A percentile compares a stretch with the other conserved stretches of the same genome.
These are phyloP conservation scores for Aulographum hederae DNA, from an alignment of 2,329 filamentous ascomycete species.

Conservation along the genomic window DNA sequence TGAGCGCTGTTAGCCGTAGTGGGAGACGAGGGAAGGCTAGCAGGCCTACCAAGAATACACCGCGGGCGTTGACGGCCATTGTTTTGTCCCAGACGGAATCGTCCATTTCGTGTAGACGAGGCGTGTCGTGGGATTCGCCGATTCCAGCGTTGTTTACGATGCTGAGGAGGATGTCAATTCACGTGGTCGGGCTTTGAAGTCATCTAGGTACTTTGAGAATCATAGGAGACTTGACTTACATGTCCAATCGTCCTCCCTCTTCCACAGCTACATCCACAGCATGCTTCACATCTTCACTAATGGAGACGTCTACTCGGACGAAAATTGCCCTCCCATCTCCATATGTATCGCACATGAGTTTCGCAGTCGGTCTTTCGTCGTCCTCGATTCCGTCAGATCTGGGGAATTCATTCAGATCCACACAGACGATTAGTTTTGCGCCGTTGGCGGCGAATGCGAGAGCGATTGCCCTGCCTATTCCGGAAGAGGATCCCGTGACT, in stretches of 20 bases:
- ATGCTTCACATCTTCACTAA: not conserved
- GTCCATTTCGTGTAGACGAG: not conserved
- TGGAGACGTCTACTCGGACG: not conserved
- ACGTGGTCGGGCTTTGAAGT: not conserved
- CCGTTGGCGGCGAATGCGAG: not conserved
- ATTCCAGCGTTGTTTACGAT: constrained; percentile 1
- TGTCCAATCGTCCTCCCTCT: not conserved
- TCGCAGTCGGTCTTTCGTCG: not conserved
- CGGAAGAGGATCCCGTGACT: not conserved
- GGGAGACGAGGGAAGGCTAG: no score
- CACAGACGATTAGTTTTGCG: not conserved
- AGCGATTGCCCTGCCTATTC: not conserved
- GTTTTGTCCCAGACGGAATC: not conserved
- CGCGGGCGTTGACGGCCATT: not conserved
- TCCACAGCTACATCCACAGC: not conserved
- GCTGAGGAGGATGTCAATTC: no score
- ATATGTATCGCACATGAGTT: constrained; percentile 5
- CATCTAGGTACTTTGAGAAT: not conserved
- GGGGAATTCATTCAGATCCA: constrained; percentile 1
- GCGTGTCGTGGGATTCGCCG: not conserved
- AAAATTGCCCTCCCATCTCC: constrained; percentile 2
- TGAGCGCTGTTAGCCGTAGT: no score
- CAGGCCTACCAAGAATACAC: not conserved
- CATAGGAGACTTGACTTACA: not conserved
- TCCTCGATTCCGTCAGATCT: no score